Percentiles rank a stretch among this genome's conserved stretches.
Evolutionary conservation across 495 filamentous ascomycete genomes (phyloP).

Genomic region (Annulohypoxylon maeteangense): DNA sequence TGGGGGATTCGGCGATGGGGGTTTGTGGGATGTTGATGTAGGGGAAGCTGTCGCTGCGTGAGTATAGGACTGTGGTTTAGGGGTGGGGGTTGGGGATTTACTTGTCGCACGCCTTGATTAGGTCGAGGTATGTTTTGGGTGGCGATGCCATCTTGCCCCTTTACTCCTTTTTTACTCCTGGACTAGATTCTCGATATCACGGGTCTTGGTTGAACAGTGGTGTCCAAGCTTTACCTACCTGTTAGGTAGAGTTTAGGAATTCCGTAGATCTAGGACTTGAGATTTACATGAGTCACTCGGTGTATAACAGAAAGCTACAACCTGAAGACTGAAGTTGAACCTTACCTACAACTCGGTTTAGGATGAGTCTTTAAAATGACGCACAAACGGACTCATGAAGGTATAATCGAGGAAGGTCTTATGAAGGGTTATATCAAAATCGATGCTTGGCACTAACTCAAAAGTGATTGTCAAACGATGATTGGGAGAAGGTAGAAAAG

Average conservation of each 20-base stretch:
- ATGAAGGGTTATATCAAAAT: not conserved
- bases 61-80: not conserved
- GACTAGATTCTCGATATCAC: not conserved
- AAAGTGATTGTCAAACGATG: constrained; percentile 2
- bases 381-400: not conserved
- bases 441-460: not conserved
- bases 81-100: not conserved
- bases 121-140: constrained; percentile 19
- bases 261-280: not conserved
- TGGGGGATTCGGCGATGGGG: not conserved
- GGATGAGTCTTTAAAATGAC: constrained; percentile 6
- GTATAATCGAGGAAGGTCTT: not conserved
- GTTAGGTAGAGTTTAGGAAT: not conserved
- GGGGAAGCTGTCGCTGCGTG: constrained; percentile 24
- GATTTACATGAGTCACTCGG: constrained; percentile 13
- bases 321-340: not conserved
- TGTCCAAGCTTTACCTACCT: not conserved
- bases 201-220: not conserved
- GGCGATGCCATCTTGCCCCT: constrained; percentile 13
- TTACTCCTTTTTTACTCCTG: not conserved
- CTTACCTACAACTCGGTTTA: not conserved
- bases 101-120: constrained; percentile 23
- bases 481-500: constrained; percentile 14
- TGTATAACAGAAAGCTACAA: not conserved
- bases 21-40: constrained; percentile 21